Evolutionary conservation across 495 filamentous ascomycete species (phyloP).

Genomic region (Neurospora sp.): DNA sequence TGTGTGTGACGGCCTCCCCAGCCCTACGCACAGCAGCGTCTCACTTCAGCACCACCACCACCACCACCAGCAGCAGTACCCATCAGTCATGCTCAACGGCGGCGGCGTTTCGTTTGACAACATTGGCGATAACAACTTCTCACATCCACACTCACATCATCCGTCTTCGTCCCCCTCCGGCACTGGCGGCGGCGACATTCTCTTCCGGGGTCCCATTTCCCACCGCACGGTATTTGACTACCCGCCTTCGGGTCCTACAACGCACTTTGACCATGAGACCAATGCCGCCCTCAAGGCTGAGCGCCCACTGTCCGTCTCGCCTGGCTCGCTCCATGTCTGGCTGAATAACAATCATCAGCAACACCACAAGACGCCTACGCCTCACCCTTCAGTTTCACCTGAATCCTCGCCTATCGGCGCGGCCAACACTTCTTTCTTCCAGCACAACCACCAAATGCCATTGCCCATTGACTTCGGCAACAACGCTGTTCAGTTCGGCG

Average conservation of each 20-base stretch:
- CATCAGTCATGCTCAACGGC: neutral
- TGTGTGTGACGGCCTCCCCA: neutral
- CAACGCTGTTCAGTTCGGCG: neutral
- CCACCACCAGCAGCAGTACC: neutral
- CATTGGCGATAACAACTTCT: neutral
- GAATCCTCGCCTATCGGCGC: neutral
- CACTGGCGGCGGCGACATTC: neutral
- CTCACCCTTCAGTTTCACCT: neutral
- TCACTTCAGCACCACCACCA: neutral
- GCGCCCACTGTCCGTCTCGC: neutral
- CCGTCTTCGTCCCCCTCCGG: neutral
- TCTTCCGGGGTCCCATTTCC: neutral
- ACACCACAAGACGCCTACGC: neutral
- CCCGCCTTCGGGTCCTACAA: neutral
- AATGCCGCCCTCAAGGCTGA: neutral
- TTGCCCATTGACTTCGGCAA: neutral
- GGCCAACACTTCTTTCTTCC: neutral
- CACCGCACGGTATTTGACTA: neutral
- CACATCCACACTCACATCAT: no score
- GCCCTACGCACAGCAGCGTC: neutral
- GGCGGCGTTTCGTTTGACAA: neutral
- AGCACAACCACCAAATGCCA: neutral
- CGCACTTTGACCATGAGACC: neutral
- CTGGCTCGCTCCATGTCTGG: neutral
- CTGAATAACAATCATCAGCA: neutral